Evolutionary conservation across 805 yeast genomes (phyloP).

Genomic region (Yamadazyma paraphyllophila): DNA sequence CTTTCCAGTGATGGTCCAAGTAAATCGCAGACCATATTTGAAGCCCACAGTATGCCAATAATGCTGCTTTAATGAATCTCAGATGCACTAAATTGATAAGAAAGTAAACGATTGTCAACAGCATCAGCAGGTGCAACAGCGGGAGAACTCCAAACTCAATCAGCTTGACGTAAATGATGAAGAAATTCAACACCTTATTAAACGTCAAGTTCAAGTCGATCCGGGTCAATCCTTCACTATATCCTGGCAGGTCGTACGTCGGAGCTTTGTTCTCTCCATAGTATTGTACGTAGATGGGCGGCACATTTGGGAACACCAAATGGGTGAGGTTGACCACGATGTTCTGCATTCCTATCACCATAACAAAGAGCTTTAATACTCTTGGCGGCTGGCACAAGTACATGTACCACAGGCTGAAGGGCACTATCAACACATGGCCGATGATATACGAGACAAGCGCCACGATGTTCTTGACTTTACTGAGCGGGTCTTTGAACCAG

Average conservation of each 20-base stretch:
- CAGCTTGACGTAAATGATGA: slow-evolving; percentile 12
- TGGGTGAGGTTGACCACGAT: slow-evolving; percentile 61
- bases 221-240: slow-evolving; percentile 67
- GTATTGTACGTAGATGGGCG: slow-evolving; percentile 69
- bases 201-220: slow-evolving; percentile 52
- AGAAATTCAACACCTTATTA: slow-evolving; percentile 10
- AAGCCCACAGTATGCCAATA: slow-evolving; percentile 44
- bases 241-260: slow-evolving; percentile 59
- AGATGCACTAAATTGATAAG: slow-evolving; percentile 40
- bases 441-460: slow-evolving; percentile 66
- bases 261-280: slow-evolving; percentile 58
- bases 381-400: slow-evolving; percentile 71
- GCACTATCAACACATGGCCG: slow-evolving; percentile 59
- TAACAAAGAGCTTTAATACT: slow-evolving; percentile 49
- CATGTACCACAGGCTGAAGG: slow-evolving; percentile 59
- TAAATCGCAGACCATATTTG: slow-evolving; percentile 81
- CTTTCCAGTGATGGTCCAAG: slow-evolving; percentile 68
- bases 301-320: slow-evolving; percentile 63
- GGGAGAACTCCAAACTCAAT: slow-evolving; percentile 58
- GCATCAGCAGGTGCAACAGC: slow-evolving; percentile 65
- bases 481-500: slow-evolving; percentile 39
- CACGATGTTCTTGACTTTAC: slow-evolving; percentile 47
- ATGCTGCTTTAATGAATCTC: slow-evolving; percentile 32
- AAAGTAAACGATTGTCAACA: slow-evolving; percentile 47
- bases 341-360: slow-evolving; percentile 60